Evolutionary conservation across 1,284 basidiomycete genomes (phyloP).

Genomic region (Moniliella sp.): DNA sequence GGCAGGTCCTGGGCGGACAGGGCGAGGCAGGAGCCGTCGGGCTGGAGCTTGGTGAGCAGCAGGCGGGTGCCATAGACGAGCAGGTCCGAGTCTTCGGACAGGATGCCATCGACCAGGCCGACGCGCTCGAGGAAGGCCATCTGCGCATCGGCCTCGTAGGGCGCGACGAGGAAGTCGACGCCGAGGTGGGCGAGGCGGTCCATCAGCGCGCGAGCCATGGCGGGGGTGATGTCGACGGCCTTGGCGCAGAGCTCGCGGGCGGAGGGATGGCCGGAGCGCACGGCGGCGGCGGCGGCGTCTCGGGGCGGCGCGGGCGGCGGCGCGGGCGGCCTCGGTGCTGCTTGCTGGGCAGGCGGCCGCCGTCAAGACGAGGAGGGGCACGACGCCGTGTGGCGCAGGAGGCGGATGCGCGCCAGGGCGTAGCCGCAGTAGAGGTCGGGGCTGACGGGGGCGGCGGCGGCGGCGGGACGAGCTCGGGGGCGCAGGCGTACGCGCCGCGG

Average conservation of each 20-base stretch:
- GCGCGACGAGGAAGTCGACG: slow-evolving; percentile 62
- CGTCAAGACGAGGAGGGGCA: slow-evolving; percentile 82
- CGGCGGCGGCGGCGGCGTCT: too few species aligned
- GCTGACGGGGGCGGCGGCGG: slow-evolving; percentile 41
- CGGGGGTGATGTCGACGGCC: slow-evolving; percentile 80
- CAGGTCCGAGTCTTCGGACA: slow-evolving; percentile 94
- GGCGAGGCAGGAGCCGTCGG: slow-evolving; percentile 47
- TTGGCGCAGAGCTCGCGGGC: slow-evolving; percentile 60
- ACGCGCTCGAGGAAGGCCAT: slow-evolving; percentile 68
- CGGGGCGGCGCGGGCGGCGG: too few species aligned
- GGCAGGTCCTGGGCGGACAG: slow-evolving; percentile 61
- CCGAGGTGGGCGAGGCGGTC: slow-evolving; percentile 38
- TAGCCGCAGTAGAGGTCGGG: slow-evolving; percentile 75
- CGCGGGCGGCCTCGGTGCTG: slow-evolving; percentile 11
- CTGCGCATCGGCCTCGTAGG: slow-evolving; percentile 96
- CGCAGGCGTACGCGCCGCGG: slow-evolving; percentile 71
- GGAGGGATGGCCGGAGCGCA: neutral
- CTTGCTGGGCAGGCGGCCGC: slow-evolving; percentile 77
- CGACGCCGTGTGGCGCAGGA: slow-evolving; percentile 64
- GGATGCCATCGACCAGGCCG: slow-evolving; percentile 67
- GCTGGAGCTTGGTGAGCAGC: slow-evolving; percentile 35
- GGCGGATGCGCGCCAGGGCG: slow-evolving; percentile 70
- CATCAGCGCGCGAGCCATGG: slow-evolving; percentile 91
- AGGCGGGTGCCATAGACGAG: slow-evolving; percentile 82
- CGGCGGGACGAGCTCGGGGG: slow-evolving; percentile 62